A percentile compares a stretch with the other conserved stretches of the same genome.
Evolutionary conservation across 176 grass and related monocot genomes (phyloP).

Genomic region (Carex parvula): DNA sequence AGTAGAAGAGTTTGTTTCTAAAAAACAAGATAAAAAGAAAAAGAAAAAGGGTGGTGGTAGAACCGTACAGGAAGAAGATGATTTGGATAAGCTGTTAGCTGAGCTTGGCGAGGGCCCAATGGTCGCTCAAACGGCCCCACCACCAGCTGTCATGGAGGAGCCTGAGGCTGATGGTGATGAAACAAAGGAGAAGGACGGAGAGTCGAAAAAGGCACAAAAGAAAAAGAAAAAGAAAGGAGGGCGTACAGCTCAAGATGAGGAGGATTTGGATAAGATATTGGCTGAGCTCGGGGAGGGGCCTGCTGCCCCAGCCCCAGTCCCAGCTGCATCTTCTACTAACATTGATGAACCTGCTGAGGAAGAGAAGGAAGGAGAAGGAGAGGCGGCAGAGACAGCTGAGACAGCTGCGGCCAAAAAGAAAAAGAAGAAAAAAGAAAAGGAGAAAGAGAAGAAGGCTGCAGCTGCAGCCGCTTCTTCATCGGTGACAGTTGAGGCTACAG

Average conservation of each 20-base stretch:
- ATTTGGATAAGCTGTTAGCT: conserved; percentile 69
- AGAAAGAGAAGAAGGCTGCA: conserved; percentile 87
- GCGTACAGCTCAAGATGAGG: conserved; percentile 46
- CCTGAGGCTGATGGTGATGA: conserved; percentile 31
- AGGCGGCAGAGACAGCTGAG: conserved; percentile 46
- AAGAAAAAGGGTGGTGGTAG: conserved; percentile 88
- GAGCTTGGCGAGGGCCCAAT: conserved; percentile 42
- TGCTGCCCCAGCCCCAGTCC: not conserved
- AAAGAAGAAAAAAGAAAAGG: conserved; percentile 97
- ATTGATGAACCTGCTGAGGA: conserved; percentile 22
- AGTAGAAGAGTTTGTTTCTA: conserved; percentile 40
- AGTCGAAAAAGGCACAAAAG: conserved; percentile 44
- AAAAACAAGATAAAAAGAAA: conserved; percentile 89
- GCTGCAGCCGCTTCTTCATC: conserved; percentile 36
- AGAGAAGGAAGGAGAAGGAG: conserved; percentile 68
- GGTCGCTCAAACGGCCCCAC: not conserved
- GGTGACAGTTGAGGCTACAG: conserved; percentile 41
- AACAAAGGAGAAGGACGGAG: conserved; percentile 23
- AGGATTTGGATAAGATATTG: conserved; percentile 52
- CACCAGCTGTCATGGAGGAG: conserved; percentile 40
- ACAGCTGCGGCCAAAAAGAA: conserved; percentile 82
- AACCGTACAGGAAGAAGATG: conserved; percentile 78
- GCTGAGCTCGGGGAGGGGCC: conserved; percentile 41
- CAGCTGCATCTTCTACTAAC: not conserved
- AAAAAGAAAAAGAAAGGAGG: conserved; percentile 57